These are phyloP conservation scores for Polytrichum formosum DNA, from an alignment of 225 moss, liverwort and hornwort species.

Conservation along the genomic window DNA sequence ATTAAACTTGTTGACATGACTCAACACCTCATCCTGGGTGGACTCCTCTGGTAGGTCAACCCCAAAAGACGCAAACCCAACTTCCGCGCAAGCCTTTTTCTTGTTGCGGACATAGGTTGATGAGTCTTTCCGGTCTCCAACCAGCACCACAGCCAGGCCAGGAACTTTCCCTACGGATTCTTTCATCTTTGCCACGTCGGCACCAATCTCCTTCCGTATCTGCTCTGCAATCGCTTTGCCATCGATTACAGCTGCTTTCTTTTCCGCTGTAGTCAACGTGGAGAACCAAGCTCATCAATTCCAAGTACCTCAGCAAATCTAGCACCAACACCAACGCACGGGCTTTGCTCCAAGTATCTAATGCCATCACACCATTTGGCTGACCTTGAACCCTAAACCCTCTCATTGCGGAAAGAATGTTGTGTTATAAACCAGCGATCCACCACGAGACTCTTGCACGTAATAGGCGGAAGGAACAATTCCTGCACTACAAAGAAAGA, in stretches of 20 bases:
- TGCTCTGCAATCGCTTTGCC: conserved; percentile 75
- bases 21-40: conserved; percentile 65
- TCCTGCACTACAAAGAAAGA: background rate
- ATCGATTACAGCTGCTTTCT: conserved; percentile 62
- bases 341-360: background rate
- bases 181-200: conserved; percentile 67
- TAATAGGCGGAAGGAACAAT: background rate
- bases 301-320: background rate
- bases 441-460: background rate
- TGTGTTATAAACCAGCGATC: too few species aligned
- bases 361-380: background rate
- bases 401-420: background rate
- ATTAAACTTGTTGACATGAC: conserved; percentile 58
- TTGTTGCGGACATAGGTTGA: conserved; percentile 90
- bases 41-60: conserved; percentile 58
- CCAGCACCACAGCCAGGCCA: conserved; percentile 82
- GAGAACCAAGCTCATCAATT: background rate
- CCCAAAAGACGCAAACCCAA: conserved; percentile 69
- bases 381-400: conserved; percentile 31
- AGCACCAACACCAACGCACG: background rate
- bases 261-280: conserved; percentile 38
- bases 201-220: conserved; percentile 60
- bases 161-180: conserved; percentile 61
- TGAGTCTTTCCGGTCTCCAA: conserved; percentile 81
- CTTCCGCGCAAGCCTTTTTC: conserved; percentile 83